Evolutionary conservation across 495 filamentous ascomycete species (phyloP), one percentile per base, ranked within the genome.

Genomic region (Penicillium manginii): DNA sequence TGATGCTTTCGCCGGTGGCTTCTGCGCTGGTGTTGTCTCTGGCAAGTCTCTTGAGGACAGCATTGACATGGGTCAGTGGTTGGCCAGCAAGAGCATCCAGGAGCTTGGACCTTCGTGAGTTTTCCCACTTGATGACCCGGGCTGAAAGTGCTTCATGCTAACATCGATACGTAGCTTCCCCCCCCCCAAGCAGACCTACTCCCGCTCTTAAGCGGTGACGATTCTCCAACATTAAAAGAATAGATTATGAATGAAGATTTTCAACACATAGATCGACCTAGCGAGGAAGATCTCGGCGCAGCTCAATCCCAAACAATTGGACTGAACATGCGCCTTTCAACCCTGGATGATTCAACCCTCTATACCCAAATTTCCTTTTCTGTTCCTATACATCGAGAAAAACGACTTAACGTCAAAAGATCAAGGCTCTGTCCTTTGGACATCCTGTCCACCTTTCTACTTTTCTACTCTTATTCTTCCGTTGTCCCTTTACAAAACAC

Each of bases 1-100:
- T 74, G 94, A 98, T 74, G 94, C 96, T 33, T 98, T 98, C 67
- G 93, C 93, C 52, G 94, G 93, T 70, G 94, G 94, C 58, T 93
- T 98, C 78, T 78, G 86, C 47, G 93, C 93, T 48, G 94, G 92
- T 63, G 78, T 98, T 58, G 91, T 96, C 47, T 81, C 90, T 70
- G 92, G 90, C 69, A 88, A 92, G 78, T 71, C 85, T 42, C 78
- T 98, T 12, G 87, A 88, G 50, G 82, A 86, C 57, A 83, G 81
- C 63, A 77, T 98, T 48, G 88, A 97, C 69, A 88, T 93, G 81
- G 94, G 96, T 48, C 91, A 96, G 73, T 98, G 94, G 94, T 84
- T 98, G 55, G 96, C 96, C 9, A 87, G 84, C 57, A 81, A 93
- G 66, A 91, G 91, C 80, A 94, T 98, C 73, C 84, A 90, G 80